Evolutionary conservation across 192 early-diverging fungal species (phyloP), one percentile per base, ranked within the genome.

Genomic region (Coemansia asiatica): DNA sequence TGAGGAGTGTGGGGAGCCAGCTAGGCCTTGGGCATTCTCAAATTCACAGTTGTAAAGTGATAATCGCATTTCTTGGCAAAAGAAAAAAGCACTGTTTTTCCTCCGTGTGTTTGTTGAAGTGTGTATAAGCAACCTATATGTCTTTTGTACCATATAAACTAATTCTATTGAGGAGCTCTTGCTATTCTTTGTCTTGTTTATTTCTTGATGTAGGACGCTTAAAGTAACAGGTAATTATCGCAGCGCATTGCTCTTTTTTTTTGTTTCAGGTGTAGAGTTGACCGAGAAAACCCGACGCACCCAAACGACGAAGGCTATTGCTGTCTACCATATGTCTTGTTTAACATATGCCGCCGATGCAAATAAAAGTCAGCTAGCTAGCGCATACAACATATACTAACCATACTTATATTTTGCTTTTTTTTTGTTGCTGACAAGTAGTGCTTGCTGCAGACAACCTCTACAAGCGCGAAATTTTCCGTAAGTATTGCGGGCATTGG

Each of bases 371-470:
- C n/a, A 44, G 40, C 40, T 12, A 44, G 40, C 8, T 44, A n/a
- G n/a, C n/a, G 40, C 40, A 44, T 44, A 13, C 40, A 16, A 2
- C 40, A 13, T 53, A 6, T 53, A 53, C 50, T 53, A 53, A 53
- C 50, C 23, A 23, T 23, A 26, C 8, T 23, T 15, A 26, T 16
- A 1, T 13, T 15, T 13, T 53, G 10, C 54, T 40, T 22, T 29
- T 51, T 53, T 56, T 15, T 47, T 0, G 22, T 38, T 53, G 21
- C 28, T 47, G 26, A 18, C n/a, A 18, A 68, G 61, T 81, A 81
- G 79, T 98, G 49, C 90, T 98, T 69, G 92, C 94, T 33, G 96
- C 95, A 13, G 92, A 95, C 79, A 89, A 91, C 61, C 86, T 98
- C 59, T 86, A 88, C 79, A 96, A 95, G 76, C 88, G 91, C 57